phyloP scores from a whole-genome alignment of 1,284 basidiomycete species.

The Pseudozyma sp. region DNA sequence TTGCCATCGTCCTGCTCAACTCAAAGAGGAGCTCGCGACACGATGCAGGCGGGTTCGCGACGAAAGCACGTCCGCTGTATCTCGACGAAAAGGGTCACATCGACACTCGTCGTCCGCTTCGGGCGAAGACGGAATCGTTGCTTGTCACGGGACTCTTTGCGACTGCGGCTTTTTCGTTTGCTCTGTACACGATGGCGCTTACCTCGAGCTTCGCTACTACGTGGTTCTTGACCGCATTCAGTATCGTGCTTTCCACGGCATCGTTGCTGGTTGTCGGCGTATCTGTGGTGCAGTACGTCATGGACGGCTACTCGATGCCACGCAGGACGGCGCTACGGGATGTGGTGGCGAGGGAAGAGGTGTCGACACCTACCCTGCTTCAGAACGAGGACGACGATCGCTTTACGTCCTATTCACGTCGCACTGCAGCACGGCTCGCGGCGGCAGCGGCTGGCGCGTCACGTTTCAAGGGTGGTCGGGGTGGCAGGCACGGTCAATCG shows the following conservation, averaged over 20 bases:
- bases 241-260: constrained; percentile 26
- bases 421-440: constrained; percentile 18
- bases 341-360: constrained; percentile 40
- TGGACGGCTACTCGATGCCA: constrained; percentile 40
- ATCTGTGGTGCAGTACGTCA: constrained; percentile 29
- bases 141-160: constrained; percentile 26
- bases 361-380: constrained; percentile 22
- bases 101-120: constrained; percentile 41
- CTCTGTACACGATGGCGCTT: constrained; percentile 49
- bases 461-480: constrained; percentile 22
- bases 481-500: constrained; percentile 14
- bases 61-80: constrained; percentile 36
- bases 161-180: constrained; percentile 36
- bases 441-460: constrained; percentile 11
- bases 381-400: constrained; percentile 34
- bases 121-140: constrained; percentile 32
- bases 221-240: constrained; percentile 43
- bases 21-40: constrained; percentile 1
- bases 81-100: constrained; percentile 58
- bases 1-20: constrained; percentile 24
- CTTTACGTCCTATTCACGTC: constrained; percentile 33
- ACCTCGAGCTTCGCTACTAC: constrained; percentile 30
- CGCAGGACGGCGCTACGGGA: constrained; percentile 26
- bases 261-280: constrained; percentile 19
- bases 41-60: constrained; percentile 8